Conservation (phyloP, 1,284 basidiomycete species). For the Tylopilus sp. region DNA sequence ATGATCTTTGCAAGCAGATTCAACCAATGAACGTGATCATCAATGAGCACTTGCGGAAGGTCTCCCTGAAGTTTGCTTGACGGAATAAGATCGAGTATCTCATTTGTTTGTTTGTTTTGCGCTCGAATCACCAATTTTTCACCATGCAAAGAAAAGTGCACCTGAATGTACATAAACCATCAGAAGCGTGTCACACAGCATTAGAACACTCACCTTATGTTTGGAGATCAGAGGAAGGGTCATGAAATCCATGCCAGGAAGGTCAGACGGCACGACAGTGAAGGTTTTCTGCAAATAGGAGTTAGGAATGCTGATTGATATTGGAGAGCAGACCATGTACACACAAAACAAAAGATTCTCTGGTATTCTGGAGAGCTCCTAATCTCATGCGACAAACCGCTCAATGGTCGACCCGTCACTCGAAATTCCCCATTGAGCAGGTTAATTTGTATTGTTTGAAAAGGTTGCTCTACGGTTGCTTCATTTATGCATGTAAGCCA, state of each 20-base stretch:
- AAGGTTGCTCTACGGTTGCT: too few relatives aligned
- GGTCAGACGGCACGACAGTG: too few relatives aligned
- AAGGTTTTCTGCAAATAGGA: too few relatives aligned
- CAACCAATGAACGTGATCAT: background rate
- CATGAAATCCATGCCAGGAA: background rate
- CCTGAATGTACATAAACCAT: background rate
- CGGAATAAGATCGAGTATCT: background rate
- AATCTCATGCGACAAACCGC: conserved; percentile 37
- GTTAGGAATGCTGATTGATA: too few relatives aligned
- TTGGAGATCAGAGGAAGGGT: background rate
- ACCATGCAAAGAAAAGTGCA: too few relatives aligned
- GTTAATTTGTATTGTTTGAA: conserved; percentile 1
- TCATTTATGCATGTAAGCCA: too few relatives aligned
- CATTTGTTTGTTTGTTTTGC: background rate
- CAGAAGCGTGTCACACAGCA: background rate
- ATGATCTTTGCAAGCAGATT: too few relatives aligned
- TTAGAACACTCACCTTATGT: background rate
- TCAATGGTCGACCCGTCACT: conserved; percentile 32
- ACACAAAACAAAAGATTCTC: conserved; percentile 31
- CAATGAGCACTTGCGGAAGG: background rate
- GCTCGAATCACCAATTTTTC: background rate
- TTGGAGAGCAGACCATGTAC: background rate
- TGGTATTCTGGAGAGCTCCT: conserved; percentile 29
- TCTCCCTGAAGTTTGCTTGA: background rate
- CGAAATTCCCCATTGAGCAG: conserved; percentile 1